Percentiles rank a stretch among this genome's conserved stretches.
Conservation (phyloP, 83 land plant genomes). For the Isoetes engelmannii region DNA sequence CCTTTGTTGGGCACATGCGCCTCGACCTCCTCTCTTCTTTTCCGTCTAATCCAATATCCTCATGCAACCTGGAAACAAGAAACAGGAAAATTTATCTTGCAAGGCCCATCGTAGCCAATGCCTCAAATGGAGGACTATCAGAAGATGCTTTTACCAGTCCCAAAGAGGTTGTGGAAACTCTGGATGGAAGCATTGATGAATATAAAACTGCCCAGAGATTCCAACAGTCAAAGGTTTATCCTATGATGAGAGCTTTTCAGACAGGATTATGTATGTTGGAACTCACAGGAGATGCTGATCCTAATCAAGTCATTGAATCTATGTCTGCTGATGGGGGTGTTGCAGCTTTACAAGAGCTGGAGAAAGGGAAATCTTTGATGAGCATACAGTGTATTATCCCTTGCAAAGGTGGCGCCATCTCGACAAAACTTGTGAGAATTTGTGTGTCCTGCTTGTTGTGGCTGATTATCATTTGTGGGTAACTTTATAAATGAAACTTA, state of each 20-base stretch:
- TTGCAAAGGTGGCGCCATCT: slow-evolving; percentile 12
- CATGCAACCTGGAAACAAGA: no score
- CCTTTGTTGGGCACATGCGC: no score
- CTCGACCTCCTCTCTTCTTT: no score
- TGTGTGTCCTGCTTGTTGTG: background rate
- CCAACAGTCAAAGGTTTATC: background rate
- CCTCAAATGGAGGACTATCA: no score
- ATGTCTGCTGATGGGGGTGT: slow-evolving; percentile 23
- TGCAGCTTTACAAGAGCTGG: slow-evolving; percentile 21
- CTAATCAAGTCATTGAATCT: slow-evolving; percentile 18
- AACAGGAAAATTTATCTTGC: no score
- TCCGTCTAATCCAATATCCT: no score
- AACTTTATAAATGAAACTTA: no score
- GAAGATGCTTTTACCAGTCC: no score
- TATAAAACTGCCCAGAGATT: background rate
- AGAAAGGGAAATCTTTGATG: slow-evolving; percentile 12
- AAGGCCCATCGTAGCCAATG: no score
- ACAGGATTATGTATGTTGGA: slow-evolving; percentile 14
- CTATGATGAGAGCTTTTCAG: slow-evolving; percentile 10
- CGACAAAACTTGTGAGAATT: slow-evolving; percentile 19
- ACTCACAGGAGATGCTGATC: slow-evolving; percentile 20
- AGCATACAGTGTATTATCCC: slow-evolving; percentile 15
- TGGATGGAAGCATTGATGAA: no score
- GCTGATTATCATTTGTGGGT: no score
- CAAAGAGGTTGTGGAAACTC: no score